These are phyloP conservation scores for Auxenochlorella pyrenoidosa DNA, from an alignment of 139 green algal species.

Conservation along the genomic window DNA sequence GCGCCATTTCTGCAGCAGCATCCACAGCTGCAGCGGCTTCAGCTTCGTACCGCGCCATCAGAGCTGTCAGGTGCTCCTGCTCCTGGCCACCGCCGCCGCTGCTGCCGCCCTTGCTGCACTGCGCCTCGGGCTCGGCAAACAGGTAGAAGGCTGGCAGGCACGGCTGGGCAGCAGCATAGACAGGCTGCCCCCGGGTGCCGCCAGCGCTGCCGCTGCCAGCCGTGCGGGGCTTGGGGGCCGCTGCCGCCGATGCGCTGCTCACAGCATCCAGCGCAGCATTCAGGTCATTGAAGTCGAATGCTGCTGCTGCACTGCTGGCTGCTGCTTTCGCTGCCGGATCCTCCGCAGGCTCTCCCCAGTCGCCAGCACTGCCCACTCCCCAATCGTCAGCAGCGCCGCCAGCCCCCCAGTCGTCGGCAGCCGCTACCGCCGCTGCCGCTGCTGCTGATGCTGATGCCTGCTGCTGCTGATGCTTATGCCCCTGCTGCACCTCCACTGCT, in stretches of 20 bases:
- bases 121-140: constrained; percentile 32
- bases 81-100: constrained; percentile 15
- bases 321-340: background rate
- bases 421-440: background rate
- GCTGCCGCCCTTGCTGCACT: constrained; percentile 9
- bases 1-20: background rate
- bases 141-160: constrained; percentile 71
- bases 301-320: background rate
- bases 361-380: background rate
- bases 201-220: background rate
- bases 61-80: constrained; percentile 49
- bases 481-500: background rate
- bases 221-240: background rate
- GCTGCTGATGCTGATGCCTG: background rate
- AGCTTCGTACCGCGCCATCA: constrained; percentile 39
- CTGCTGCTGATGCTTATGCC: background rate
- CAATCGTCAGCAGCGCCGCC: background rate
- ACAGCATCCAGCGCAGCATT: constrained; percentile 54
- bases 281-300: constrained; percentile 66
- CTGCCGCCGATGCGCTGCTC: background rate
- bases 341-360: constrained; percentile 7
- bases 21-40: constrained; percentile 7
- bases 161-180: background rate
- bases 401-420: background rate
- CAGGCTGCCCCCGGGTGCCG: background rate